Evolutionary conservation across 1,284 basidiomycete species (phyloP).

Genomic region (Ustilago bromivora): DNA sequence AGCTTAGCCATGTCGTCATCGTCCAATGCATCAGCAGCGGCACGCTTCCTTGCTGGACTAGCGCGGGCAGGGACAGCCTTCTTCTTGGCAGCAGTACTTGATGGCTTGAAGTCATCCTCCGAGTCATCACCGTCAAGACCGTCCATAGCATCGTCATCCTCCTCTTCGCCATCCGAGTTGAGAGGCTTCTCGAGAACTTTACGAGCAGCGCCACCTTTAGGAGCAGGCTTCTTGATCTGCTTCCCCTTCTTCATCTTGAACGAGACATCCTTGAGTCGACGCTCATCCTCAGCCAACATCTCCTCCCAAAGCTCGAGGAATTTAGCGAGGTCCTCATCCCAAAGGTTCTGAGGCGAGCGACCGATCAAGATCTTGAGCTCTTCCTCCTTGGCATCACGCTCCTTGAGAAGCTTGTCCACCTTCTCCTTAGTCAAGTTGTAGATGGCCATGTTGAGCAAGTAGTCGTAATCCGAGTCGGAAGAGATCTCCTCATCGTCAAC

Average conservation of each 20-base stretch:
- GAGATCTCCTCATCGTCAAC: conserved; percentile 75
- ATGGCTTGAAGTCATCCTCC: conserved; percentile 58
- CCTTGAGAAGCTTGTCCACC: conserved; percentile 85
- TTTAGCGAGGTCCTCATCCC: conserved; percentile 87
- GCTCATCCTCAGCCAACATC: conserved; percentile 71
- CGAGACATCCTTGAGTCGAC: conserved; percentile 74
- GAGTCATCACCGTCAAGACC: conserved; percentile 44
- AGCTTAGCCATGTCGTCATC: conserved; percentile 45
- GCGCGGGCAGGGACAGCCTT: conserved; percentile 30
- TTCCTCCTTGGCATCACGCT: conserved; percentile 84
- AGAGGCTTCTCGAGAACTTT: conserved; percentile 71
- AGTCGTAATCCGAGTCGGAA: conserved; percentile 87
- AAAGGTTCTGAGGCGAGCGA: conserved; percentile 84
- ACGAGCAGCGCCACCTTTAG: conserved; percentile 71
- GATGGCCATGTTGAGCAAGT: conserved; percentile 93
- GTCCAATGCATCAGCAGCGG: conserved; percentile 42
- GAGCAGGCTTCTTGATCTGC: conserved; percentile 77
- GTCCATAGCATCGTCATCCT: conserved; percentile 43
- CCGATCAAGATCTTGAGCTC: conserved; percentile 85
- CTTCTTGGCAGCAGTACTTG: conserved; percentile 37
- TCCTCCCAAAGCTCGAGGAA: conserved; percentile 90
- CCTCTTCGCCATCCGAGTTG: conserved; percentile 75
- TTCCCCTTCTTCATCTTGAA: conserved; percentile 73
- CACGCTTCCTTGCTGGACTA: conserved; percentile 35
- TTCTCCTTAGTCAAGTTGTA: conserved; percentile 95